These are phyloP conservation scores for Diophrys sp. DNA, from an alignment of 73 alveolate species.

Conservation along the genomic window DNA sequence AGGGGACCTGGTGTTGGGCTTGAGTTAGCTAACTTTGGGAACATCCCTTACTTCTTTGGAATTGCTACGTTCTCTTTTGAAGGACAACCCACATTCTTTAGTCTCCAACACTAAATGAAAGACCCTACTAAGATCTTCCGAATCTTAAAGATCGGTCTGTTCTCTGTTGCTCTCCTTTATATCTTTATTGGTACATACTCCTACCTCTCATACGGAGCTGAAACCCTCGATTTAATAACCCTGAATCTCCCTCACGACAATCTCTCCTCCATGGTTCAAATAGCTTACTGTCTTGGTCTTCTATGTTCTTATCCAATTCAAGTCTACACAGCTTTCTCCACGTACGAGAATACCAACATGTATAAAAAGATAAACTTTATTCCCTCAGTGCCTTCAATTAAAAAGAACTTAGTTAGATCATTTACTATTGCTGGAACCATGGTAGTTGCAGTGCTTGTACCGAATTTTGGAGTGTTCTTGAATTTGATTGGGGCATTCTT, in stretches of 20 bases:
- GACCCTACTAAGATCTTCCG: slow-evolving; percentile 14
- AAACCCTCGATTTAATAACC: slow-evolving; percentile 28
- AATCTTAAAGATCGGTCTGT: background rate
- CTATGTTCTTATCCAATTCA: slow-evolving; percentile 47
- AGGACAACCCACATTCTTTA: slow-evolving; percentile 32
- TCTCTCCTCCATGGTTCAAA: slow-evolving; percentile 20
- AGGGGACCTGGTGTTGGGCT: background rate
- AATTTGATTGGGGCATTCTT: slow-evolving; percentile 40
- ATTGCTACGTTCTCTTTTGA: slow-evolving; percentile 43
- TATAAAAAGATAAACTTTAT: slow-evolving; percentile 14
- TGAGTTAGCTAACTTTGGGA: background rate
- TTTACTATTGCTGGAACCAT: slow-evolving; percentile 17
- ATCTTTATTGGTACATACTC: background rate
- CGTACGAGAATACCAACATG: slow-evolving; percentile 15
- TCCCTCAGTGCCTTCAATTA: background rate
- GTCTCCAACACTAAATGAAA: slow-evolving; percentile 31
- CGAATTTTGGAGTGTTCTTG: slow-evolving; percentile 38
- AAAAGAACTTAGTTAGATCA: slow-evolving; percentile 12
- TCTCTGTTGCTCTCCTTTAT: slow-evolving; percentile 1
- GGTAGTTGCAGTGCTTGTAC: slow-evolving; percentile 16
- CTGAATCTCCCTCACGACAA: slow-evolving; percentile 36
- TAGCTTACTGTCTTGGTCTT: slow-evolving; percentile 36
- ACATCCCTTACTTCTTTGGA: slow-evolving; percentile 43
- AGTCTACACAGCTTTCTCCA: slow-evolving; percentile 33
- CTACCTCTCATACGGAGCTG: slow-evolving; percentile 12